Base-by-base conservation (phyloP, 2,329 filamentous ascomycete species). In the Fusarium sp. region DNA sequence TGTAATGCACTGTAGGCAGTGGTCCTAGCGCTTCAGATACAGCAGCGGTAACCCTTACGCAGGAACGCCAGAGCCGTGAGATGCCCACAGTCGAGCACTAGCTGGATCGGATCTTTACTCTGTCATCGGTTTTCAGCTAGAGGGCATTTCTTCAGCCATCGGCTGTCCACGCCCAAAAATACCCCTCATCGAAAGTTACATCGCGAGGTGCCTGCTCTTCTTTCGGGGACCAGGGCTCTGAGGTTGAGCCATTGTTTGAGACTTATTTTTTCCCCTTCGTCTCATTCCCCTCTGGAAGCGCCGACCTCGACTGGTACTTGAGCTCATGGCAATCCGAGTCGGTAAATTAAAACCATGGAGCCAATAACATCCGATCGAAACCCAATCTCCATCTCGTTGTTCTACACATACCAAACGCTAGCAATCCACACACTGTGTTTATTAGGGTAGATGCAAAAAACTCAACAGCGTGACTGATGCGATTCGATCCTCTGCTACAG, bases 41-140 rank as follows among this genome's bases (percentile, higher is more conserved):
- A 61, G 70, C 70, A 74, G 64, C 72, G 69, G 70, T 75, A 68
- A 71, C 72, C 72, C 72, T 74, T 75, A 74, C 72, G 72, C 72
- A 74, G 72, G 72, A 74, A 74, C 72, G 72, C 71, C 69, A 65
- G 65, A 57, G 63, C 50, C 64, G 66, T 74, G 71, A 64, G 67
- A 67, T 63, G 69, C 53, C 72, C 72, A 72, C 72, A 61, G 52
- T 54, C 38, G 58, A 57, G 64, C 66, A 46, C 67, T 69, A 72
- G 72, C 57, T 61, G 70, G 72, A 74, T 74, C 72, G 72, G 62
- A 69, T 69, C 72, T 75, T 75, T 74, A 54, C 67, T 69, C 55
- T 69, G 64, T 38, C 54, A 74, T 74, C 72, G 72, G 55, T 31
- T 63, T 58, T 50, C 52, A 67, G 63, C 57, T 60, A 52, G 59